Base-by-base conservation (phyloP, 805 yeast genomes). In the Saccharomycopsis sp. region DNA sequence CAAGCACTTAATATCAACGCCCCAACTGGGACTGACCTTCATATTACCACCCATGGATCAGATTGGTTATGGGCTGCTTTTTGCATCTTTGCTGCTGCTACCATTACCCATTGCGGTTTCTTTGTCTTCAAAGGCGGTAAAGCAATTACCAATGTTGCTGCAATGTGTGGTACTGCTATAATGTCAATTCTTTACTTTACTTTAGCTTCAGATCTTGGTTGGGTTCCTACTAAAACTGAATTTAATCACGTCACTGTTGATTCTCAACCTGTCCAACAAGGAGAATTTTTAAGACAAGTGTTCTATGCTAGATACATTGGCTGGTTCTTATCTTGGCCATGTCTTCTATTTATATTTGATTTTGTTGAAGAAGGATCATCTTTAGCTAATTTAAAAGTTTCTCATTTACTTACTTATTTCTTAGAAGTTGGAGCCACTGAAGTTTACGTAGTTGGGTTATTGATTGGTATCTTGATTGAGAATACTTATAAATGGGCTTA, bases 401-500 rank as follows among this genome's bases (percentile, higher is more conserved):
- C 23, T 14, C 15, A 53, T 53, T 36, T 34, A 45, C 38, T 48
- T 48, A 47, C 58, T 51, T 34, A 50, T 50, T 31, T 49, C 47
- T 12, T 55, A 53, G 49, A 54, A 54, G 49, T 64, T 31, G 53
- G 64, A 34, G 51, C 64, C 18, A 54, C 64, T 37, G 67, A 62
- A 46, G 54, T 66, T 13, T 68, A 53, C 46, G 69, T 65, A 25
- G 59, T 70, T 43, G 65, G 68, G 39, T 59, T 64, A 19, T 60
- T 70, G 51, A 57, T 68, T 49, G 73, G 70, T 50, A 47, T 58
- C 32, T 55, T 69, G 34, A 66, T 69, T 37, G 51, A 54, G 37
- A 62, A 73, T 13, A 58, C 68, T 41, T 70, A 70, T 51, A 69
- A 63, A 54, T 69, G 73, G 73, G 74, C 73, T 56, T 68, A 64